Conservation (phyloP, 2,329 filamentous ascomycete species). For the Neonectria ditissima region DNA sequence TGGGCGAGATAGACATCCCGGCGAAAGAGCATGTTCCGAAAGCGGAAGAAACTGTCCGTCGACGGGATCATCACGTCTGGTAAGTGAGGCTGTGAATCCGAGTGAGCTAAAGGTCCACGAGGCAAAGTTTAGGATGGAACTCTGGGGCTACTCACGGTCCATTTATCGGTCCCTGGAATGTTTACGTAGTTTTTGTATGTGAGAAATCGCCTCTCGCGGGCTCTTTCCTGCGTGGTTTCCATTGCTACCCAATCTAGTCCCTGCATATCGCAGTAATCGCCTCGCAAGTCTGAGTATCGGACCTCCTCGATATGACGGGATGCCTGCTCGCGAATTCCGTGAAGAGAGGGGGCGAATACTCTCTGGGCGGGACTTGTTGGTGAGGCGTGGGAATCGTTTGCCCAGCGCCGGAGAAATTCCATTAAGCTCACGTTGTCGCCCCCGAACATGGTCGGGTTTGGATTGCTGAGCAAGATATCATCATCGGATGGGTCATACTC, state of each 20-base stretch:
- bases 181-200: conserved; percentile 72
- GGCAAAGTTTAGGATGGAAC: neutral
- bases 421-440: conserved; percentile 62
- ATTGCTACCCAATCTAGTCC: conserved; percentile 69
- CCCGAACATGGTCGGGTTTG: conserved; percentile 54
- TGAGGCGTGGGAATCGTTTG: conserved; percentile 46
- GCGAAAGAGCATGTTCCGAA: conserved; percentile 67
- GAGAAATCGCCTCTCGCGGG: conserved; percentile 58
- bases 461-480: conserved; percentile 46
- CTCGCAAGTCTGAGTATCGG: conserved; percentile 62
- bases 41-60: conserved; percentile 67
- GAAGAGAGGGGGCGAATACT: conserved; percentile 44
- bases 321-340: conserved; percentile 49
- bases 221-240: conserved; percentile 62
- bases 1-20: conserved; percentile 68
- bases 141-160: conserved; percentile 57
- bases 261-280: conserved; percentile 69
- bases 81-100: conserved; percentile 27
- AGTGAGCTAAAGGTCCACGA: neutral
- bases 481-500: conserved; percentile 19
- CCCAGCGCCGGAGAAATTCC: conserved; percentile 65
- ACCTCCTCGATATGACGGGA: conserved; percentile 39
- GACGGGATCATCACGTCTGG: conserved; percentile 49
- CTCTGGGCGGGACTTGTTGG: conserved; percentile 36
- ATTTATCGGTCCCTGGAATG: conserved; percentile 58